Evolutionary conservation across 176 grass and related monocot species (phyloP).

Genomic region (Tuctoria greenei): DNA sequence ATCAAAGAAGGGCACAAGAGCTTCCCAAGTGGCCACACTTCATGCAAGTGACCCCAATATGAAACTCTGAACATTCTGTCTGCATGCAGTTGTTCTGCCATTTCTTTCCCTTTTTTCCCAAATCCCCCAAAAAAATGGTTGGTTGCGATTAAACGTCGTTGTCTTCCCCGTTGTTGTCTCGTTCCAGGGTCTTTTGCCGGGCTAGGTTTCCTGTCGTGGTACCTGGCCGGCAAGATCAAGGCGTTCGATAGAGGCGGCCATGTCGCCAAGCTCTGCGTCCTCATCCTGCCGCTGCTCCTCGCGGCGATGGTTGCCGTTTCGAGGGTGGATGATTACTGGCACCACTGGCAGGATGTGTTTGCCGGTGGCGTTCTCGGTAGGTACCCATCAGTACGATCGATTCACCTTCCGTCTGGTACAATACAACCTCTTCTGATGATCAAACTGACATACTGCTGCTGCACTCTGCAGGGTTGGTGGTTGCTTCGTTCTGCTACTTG

Average conservation of each 20-base stretch:
- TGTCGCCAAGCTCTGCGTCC: constrained; percentile 37
- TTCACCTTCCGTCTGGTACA: not conserved
- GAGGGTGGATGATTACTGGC: constrained; percentile 41
- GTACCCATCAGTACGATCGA: not conserved
- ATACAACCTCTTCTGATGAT: not conserved
- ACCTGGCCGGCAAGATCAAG: constrained; percentile 42
- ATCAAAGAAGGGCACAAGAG: constrained; percentile 47
- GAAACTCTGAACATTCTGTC: not conserved
- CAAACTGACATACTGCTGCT: not conserved
- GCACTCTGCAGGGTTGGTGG: constrained; percentile 15
- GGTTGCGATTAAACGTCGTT: no score
- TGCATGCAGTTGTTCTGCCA: not conserved
- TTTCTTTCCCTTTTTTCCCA: not conserved
- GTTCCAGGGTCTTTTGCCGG: constrained; percentile 37
- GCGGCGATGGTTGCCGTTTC: constrained; percentile 33
- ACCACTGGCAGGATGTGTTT: constrained; percentile 48
- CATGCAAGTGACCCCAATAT: constrained; percentile 12
- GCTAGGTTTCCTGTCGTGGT: constrained; percentile 38
- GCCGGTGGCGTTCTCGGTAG: constrained; percentile 36
- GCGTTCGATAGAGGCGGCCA: constrained; percentile 30
- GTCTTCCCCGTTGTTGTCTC: not conserved
- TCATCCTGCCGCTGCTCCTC: constrained; percentile 30
- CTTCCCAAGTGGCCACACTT: constrained; percentile 38
- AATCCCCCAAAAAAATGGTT: no score
- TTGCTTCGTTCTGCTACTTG: constrained; percentile 42